phyloP scores from a whole-genome alignment of 306 rosid genomes.

The Oemleria cerasiformis region DNA sequence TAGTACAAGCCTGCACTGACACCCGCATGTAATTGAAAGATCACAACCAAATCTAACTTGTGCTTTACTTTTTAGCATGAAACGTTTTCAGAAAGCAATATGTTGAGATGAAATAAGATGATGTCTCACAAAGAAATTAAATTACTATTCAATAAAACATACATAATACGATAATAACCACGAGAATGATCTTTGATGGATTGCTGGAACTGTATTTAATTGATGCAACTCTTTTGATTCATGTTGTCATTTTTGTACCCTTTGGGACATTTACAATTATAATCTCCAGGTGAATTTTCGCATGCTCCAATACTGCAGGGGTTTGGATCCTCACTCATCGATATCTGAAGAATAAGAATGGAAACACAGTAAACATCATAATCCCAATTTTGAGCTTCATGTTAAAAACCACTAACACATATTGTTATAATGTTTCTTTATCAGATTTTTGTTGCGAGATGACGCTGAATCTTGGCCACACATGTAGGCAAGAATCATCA shows the following conservation, averaged over 20 bases:
- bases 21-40: background rate
- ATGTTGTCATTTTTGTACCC: background rate
- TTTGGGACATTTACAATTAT: background rate
- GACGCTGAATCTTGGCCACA: too few relatives aligned
- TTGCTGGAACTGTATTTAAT: background rate
- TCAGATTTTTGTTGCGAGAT: too few relatives aligned
- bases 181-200: background rate
- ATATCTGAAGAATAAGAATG: constrained; percentile 6
- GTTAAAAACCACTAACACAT: background rate
- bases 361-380: background rate
- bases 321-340: constrained; percentile 7
- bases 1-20: background rate
- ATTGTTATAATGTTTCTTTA: too few relatives aligned
- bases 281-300: background rate
- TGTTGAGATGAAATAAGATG: too few relatives aligned
- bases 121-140: too few relatives aligned
- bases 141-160: background rate
- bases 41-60: background rate
- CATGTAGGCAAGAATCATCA: too few relatives aligned
- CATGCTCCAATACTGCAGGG: background rate
- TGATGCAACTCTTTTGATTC: background rate
- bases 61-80: too few relatives aligned
- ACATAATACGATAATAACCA: background rate
- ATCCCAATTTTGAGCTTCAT: background rate
- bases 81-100: too few relatives aligned